Evolutionary conservation across 1,139 yeast species (phyloP).

Genomic region (Candida glucosophila): DNA sequence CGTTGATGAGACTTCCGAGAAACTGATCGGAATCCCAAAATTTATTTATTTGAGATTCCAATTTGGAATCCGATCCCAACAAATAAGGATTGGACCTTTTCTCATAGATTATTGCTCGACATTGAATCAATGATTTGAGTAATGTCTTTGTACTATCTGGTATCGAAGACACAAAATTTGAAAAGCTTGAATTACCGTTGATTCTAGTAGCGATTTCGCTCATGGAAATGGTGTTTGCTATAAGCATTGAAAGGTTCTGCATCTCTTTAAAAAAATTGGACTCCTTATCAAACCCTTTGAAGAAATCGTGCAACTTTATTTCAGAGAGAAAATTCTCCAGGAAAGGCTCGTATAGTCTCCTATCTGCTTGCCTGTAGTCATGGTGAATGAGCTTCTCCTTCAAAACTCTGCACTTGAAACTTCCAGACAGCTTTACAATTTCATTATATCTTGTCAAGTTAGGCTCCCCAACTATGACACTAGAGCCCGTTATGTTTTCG

Average conservation of each 20-base stretch:
- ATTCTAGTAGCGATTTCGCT: constrained; percentile 46
- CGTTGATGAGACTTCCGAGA: constrained; percentile 28
- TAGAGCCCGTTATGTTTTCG: constrained; percentile 9
- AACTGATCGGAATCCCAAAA: constrained; percentile 18
- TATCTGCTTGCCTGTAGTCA: constrained; percentile 5
- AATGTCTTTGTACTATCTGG: constrained; percentile 26
- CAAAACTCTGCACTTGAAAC: constrained; percentile 8
- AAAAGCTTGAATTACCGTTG: constrained; percentile 24
- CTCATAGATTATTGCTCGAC: constrained; percentile 16
- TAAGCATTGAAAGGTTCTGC: constrained; percentile 17
- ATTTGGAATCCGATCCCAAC: constrained; percentile 9
- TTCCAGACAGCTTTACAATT: constrained; percentile 9
- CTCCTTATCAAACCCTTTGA: constrained; percentile 8
- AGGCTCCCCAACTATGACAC: constrained; percentile 8
- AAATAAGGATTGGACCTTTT: constrained; percentile 9
- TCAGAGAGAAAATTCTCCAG: constrained; percentile 6
- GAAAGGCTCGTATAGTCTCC: constrained; percentile 2
- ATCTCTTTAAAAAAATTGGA: constrained; percentile 14
- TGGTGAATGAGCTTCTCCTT: constrained; percentile 7
- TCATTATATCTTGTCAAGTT: constrained; percentile 11
- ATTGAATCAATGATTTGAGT: constrained; percentile 28
- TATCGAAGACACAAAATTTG: constrained; percentile 24
- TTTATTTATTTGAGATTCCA: constrained; percentile 11
- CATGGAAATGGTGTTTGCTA: constrained; percentile 53
- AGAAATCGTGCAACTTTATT: constrained; percentile 7